Evolutionary conservation across 768 basidiomycete genomes (phyloP).

Genomic region (Boletus reticulatus): DNA sequence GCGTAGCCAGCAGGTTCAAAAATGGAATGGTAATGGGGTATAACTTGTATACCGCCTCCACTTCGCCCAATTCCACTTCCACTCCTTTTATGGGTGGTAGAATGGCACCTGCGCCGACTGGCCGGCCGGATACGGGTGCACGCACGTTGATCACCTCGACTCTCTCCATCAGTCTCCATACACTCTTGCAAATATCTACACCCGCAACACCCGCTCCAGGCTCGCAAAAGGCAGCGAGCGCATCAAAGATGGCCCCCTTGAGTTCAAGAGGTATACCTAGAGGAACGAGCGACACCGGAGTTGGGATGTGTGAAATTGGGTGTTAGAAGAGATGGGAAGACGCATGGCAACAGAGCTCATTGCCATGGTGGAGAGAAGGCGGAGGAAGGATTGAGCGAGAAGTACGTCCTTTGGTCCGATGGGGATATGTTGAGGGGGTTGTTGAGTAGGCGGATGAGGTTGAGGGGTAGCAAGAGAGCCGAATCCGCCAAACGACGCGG

Average conservation of each 20-base stretch:
- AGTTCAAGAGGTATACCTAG: slow-evolving; percentile 85
- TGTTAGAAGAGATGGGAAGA: slow-evolving; percentile 70
- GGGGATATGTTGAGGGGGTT: slow-evolving; percentile 40
- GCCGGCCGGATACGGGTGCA: slow-evolving; percentile 32
- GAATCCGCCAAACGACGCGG: slow-evolving; percentile 30
- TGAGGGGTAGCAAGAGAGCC: slow-evolving; percentile 28
- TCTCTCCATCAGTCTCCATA: slow-evolving; percentile 85
- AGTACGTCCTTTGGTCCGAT: slow-evolving; percentile 71
- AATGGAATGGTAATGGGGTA: slow-evolving; percentile 69
- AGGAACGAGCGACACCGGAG: slow-evolving; percentile 74
- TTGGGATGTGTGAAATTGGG: slow-evolving; percentile 81
- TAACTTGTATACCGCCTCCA: slow-evolving; percentile 72
- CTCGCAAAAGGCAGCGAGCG: slow-evolving; percentile 78
- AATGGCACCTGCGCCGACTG: slow-evolving; percentile 25
- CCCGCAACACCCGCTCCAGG: slow-evolving; percentile 73
- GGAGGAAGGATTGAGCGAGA: slow-evolving; percentile 78
- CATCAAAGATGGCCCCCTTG: slow-evolving; percentile 81
- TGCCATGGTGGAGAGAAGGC: slow-evolving; percentile 73
- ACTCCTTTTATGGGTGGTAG: slow-evolving; percentile 71
- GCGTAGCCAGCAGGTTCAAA: slow-evolving; percentile 57
- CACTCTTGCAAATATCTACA: slow-evolving; percentile 75
- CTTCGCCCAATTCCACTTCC: slow-evolving; percentile 83
- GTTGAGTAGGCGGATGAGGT: slow-evolving; percentile 34
- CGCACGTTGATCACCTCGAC: slow-evolving; percentile 81
- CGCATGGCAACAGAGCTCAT: slow-evolving; percentile 75